Evolutionary conservation across 768 basidiomycete genomes (phyloP).

Genomic region (Tricholoma sp.): DNA sequence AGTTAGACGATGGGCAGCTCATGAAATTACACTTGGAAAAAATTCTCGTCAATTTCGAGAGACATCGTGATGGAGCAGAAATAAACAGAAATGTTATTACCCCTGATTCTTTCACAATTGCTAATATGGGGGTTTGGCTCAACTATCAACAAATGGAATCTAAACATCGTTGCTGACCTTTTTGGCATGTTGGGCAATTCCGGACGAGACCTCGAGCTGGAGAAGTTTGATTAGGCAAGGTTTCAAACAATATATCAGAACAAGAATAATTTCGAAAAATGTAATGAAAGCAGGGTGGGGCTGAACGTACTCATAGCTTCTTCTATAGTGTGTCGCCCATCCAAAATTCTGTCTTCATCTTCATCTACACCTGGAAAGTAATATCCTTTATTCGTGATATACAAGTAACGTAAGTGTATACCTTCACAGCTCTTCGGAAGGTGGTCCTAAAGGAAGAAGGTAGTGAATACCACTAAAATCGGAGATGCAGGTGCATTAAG

Average conservation of each 20-base stretch:
- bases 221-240: background rate
- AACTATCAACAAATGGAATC: slow-evolving; percentile 1
- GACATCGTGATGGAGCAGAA: background rate
- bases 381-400: background rate
- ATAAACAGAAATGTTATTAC: slow-evolving; percentile 36
- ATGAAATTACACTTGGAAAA: slow-evolving; percentile 78
- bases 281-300: too few species aligned
- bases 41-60: slow-evolving; percentile 21
- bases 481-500: too few species aligned
- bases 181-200: slow-evolving; percentile 81
- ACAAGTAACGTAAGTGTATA: slow-evolving; percentile 14
- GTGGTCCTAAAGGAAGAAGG: slow-evolving; percentile 49
- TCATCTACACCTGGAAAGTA: slow-evolving; percentile 49
- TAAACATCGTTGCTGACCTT: slow-evolving; percentile 40
- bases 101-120: slow-evolving; percentile 75
- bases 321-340: slow-evolving; percentile 75
- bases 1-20: slow-evolving; percentile 56
- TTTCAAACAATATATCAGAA: background rate
- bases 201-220: slow-evolving; percentile 78
- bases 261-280: too few species aligned
- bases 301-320: slow-evolving; percentile 81
- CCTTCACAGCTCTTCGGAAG: slow-evolving; percentile 76
- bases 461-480: background rate
- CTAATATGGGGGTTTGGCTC: slow-evolving; percentile 28
- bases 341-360: slow-evolving; percentile 52